phyloP scores from a whole-genome alignment of 208 protist species.

The Blechomonas ayalai region DNA sequence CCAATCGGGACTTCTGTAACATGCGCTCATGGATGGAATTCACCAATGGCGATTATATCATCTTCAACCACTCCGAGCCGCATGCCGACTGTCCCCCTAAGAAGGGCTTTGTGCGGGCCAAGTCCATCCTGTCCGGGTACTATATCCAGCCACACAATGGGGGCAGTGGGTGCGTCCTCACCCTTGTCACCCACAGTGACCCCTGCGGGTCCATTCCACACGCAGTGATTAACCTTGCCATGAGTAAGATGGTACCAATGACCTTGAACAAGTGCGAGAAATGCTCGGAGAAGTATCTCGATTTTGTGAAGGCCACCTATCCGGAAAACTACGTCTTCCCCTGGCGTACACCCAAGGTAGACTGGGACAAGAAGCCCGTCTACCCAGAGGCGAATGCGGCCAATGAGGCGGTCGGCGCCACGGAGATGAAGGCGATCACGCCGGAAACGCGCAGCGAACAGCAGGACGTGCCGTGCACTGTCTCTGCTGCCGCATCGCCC shows the following conservation, averaged over 20 bases:
- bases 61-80: constrained; percentile 88
- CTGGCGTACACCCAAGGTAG: constrained; percentile 77
- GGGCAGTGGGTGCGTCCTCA: constrained; percentile 41
- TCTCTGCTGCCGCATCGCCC: not conserved
- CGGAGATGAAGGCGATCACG: not conserved
- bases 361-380: constrained; percentile 61
- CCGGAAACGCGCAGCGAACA: too few relatives aligned
- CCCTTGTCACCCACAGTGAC: constrained; percentile 84
- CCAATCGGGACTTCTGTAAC: constrained; percentile 90
- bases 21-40: constrained; percentile 91
- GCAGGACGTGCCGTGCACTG: not conserved
- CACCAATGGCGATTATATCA: constrained; percentile 84
- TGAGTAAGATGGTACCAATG: constrained; percentile 46
- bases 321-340: constrained; percentile 31
- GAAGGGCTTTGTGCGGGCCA: constrained; percentile 67
- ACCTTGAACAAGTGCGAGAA: constrained; percentile 63
- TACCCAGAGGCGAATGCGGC: constrained; percentile 47
- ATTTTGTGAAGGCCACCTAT: constrained; percentile 50
- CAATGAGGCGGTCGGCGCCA: not conserved
- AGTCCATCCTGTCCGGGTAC: constrained; percentile 81
- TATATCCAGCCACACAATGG: constrained; percentile 49
- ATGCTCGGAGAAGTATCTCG: constrained; percentile 56
- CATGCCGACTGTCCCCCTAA: constrained; percentile 70
- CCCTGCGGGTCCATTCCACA: constrained; percentile 79
- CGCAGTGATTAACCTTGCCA: constrained; percentile 70